Base-by-base conservation (phyloP, 2,329 filamentous ascomycete species). In the Pseudogymnoascus sp. region DNA sequence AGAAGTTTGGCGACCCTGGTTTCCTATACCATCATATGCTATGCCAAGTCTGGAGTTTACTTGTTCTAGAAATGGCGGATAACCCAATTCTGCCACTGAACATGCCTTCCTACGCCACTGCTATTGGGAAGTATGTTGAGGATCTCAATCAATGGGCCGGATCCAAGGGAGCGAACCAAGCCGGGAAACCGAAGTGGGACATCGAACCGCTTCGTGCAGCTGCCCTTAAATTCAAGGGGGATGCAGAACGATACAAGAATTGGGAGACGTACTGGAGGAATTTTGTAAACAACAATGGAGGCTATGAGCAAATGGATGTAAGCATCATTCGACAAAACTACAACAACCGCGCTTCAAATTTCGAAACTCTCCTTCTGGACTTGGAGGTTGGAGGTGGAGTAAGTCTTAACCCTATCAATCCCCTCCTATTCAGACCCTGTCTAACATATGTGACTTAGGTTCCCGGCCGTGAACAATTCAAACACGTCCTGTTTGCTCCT, bases 401-500 rank as follows among this genome's bases (percentile, higher is more conserved):
- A 84, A 81, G 90, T 86, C 63, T 57, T 31, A 16, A 31, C 16
- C 51, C 51, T 14, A 5, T 21, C n/a, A 19, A 62, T 62, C 63
- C 19, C 54, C 54, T 45, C 31, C 60, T 21, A 14, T 63, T 64
- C 54, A 61, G 37, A 13, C 34, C 45, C 54, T 51, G 61, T n/a
- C 31, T 51, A 34, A 61, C 19, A 62, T 61, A 11, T 16, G 63
- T 70, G 65, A 68, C 62, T 66, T 63, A 92, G 89, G 83, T 96
- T 4, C 90, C 90, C 41, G 91, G 91, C 70, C 87, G 93, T 68
- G 90, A 90, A 4, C 95, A 98, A 77, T 99, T 92, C 81, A 96
- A 96, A 76, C 95, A 97, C 76, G 83, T 96, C 72, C 79, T 99
- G 64, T 96, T 93, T 73, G 93, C 90, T 1, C 95, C 95, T 0